Base-by-base conservation (phyloP, 805 yeast species). In the Myxozyma nipponensis region DNA sequence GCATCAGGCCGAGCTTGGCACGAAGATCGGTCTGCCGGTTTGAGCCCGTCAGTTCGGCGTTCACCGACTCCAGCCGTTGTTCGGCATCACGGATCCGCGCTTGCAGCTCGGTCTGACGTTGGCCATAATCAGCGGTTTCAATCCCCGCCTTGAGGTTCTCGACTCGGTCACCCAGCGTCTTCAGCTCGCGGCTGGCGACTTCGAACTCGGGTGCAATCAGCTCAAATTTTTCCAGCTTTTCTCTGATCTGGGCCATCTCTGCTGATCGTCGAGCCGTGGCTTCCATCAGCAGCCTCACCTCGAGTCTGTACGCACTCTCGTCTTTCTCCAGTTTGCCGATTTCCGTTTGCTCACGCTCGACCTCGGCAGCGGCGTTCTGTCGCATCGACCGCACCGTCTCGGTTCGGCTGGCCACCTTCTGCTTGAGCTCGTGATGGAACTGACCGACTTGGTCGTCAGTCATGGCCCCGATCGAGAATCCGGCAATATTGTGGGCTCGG, bases 1-100 rank as follows among this genome's bases (percentile, higher is more conserved):
- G 61, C 28, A 77, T 56, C 17, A 81, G 60, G 0, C 74, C 70
- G 2, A 80, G 60, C 54, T 77, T 79, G 0, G 87, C 83, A 53
- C 77, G 70, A 2, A 74, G 59, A 43, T 82, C 89, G 0, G 84
- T 71, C 60, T 79, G 83, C 58, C 76, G 74, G 58, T 78, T 82
- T 2, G 77, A 73, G 15, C 69, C 66, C 3, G 77, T 62, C 13
- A 86, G 70, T 19, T 78, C 74, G 17, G 72, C 72, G 49, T 77
- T 76, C 15, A 81, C 60, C 0, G 71, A 72, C 7, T 86, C 93
- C 9, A 81, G 61, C 15, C 55, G 45, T 9, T 46, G 59, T 22
- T 67, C 71, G 2, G 54, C 44, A 5, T 44, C 48, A 17, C 49
- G 30, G n/a, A 56, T 25, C 35, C 36, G 39, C 5, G 25, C 34